Base-by-base conservation (phyloP, 2,329 filamentous ascomycete genomes). In the Trichoderma gracile region DNA sequence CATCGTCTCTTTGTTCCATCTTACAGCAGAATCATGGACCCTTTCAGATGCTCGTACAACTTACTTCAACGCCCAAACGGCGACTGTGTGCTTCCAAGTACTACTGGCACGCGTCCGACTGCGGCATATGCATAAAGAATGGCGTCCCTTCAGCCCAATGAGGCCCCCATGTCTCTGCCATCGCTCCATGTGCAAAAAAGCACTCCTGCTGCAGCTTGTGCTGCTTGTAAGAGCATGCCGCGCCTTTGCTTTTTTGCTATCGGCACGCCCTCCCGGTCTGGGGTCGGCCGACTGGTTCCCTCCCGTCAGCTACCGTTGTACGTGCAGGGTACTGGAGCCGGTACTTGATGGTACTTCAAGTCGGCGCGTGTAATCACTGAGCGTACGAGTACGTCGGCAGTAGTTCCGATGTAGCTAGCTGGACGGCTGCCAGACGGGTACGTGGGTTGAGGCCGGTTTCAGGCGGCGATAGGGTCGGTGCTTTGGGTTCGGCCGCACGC, bases 381-480 rank as follows among this genome's bases (percentile, higher is more conserved):
- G 3, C 2, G 1, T 9, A 30, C 30, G 30, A 9, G 30, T 30
- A 30, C 2, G 2, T 30, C 30, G 8, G 30, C 30, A 38, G 33
- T 38, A 38, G 33, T 14, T 38, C 10, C 3, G 3, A 10, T 38
- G 33, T 38, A 38, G 33, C 33, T 23, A 40, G 23, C n/a, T 38
- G 30, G 19, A 45, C 55, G 43, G 42, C 30, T 43, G 25, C 33
- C 38, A 38, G 19, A 21, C 47, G 58, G 33, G 47, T 46, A 61
- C 10, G 25, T 50, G 14, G 19, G 17, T 40, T 43, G 30, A 52
- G n/a, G 38, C 57, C 57, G 57, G 42, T 52, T 17, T 8, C 47
- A 50, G 33, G 23, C 57, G 57, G 57, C 46, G 57, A 60, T 60
- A 61, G 58, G 58, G 58, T 53, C 58, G 58, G 58, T 53, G 43